Base-by-base conservation (phyloP, 495 filamentous ascomycete species). In the Thermothielavioides terrestris region DNA sequence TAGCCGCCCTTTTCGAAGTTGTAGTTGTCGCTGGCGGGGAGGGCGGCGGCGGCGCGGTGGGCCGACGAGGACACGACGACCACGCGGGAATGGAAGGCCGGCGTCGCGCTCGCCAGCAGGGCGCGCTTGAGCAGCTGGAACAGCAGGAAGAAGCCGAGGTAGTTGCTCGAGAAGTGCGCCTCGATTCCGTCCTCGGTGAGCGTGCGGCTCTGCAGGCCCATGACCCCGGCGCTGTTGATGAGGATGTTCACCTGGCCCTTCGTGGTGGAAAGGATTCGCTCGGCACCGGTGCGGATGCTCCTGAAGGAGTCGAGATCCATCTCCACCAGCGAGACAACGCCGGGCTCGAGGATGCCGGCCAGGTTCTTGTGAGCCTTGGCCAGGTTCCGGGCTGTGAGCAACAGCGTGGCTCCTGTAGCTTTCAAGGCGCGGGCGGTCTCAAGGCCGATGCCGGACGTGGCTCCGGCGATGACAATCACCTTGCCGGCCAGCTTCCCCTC, bases 401-500 rank as follows among this genome's bases (percentile, higher is more conserved):
- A n/a, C 62, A 77, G 3, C 4, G 62, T 68, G 4, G 74, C 76
- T 1, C 76, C 77, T 0, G 77, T 79, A 15, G 62, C 49, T 34
- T 51, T 53, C 5, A 79, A 48, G 0, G 77, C 74, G 20, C 65
- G 62, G 12, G 67, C 73, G 0, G 73, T 77, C 53, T 77, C 70
- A 49, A 76, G 61, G 3, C 78, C 79, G 36, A 81, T 73, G 6
- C 79, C 78, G 1, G 71, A 67, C n/a, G 72, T 70, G 18, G 57
- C 59, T 18, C 79, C 77, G 2, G 76, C 79, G 38, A 80, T 65
- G 26, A 80, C 32, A 42, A 77, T 62, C 26, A 72, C 66, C 61
- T 79, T 77, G 50, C 60, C 73, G 1, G 34, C 46, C 10, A 74
- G 48, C n/a, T 63, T 66, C 14, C 65, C 68, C 23, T 66, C 54